Evolutionary conservation across 2,329 filamentous ascomycete genomes (phyloP), one percentile per base, ranked within the genome.

Genomic region (Cytospora piceicola): DNA sequence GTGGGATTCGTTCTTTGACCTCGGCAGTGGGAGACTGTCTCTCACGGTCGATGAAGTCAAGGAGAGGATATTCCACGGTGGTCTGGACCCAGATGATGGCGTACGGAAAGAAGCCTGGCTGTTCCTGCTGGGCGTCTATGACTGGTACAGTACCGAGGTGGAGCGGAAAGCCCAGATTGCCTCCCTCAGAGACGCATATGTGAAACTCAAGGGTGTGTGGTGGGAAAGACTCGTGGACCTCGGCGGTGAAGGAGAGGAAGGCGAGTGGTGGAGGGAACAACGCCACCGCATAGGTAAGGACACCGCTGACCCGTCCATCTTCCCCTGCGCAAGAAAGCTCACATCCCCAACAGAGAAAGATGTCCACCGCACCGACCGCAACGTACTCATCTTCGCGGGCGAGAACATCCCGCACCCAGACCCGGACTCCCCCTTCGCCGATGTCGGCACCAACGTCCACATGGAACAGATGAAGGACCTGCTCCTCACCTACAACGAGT

Each of bases 381-480:
- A 90, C 55, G 92, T 99, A 34, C 90, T 92, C n/a, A 90, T 99
- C 51, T 99, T 99, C 75, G 90, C 92, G 11, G 95, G 95, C 68
- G 95, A 99, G 78, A 95, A 98, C 73, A 96, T 93, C 51, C 94
- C 95, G 9, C 95, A 99, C 74, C 96, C 95, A 0, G 95, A 99
- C 73, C 95, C 95, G 0, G 92, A 94, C 68, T 98, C 94, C 0
- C 94, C 95, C 0, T 99, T 98, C 77, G 92, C 94, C 15, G 91
- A 94, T 54, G 87, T 89, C 4, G 95, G 95, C 69, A 99, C 95
- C 56, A 99, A 99, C 73, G 94, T 97, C 7, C 95, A 99, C 77
- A 85, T 99, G 69, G 95, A 99, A 78, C 95, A 99, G 80, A 92
- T 99, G 87, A 99, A 99, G 79, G 95, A 99, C 76, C 96, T 99